These are phyloP conservation scores for Polychaeton citri DNA, from an alignment of 2,329 filamentous ascomycete genomes.

Conservation along the genomic window DNA sequence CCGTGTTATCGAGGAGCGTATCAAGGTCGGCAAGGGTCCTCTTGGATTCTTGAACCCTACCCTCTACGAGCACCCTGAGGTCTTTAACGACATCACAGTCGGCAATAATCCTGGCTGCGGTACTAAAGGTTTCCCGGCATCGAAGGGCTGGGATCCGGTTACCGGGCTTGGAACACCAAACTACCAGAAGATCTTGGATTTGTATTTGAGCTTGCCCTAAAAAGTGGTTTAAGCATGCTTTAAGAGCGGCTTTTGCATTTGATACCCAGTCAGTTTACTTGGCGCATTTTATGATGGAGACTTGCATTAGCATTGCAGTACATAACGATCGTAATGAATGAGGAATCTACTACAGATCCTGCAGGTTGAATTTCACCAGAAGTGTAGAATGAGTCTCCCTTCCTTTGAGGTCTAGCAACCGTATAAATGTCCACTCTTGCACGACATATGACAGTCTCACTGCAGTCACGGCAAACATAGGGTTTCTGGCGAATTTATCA, in stretches of 20 bases:
- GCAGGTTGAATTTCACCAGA: slow-evolving; percentile 47
- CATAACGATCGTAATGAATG: no score
- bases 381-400: slow-evolving; percentile 50
- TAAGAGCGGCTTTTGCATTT: no score
- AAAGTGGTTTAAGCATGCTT: not conserved
- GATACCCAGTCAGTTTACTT: no score
- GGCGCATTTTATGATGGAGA: no score
- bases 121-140: slow-evolving; percentile 8
- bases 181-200: slow-evolving; percentile 14
- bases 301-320: no score
- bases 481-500: slow-evolving; percentile 48
- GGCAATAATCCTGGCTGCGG: slow-evolving; percentile 22
- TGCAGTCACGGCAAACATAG: slow-evolving; percentile 47
- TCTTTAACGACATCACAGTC: slow-evolving; percentile 14
- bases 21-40: slow-evolving; percentile 11
- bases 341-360: slow-evolving; percentile 26
- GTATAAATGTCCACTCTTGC: slow-evolving; percentile 49
- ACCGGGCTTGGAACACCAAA: slow-evolving; percentile 16
- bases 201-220: slow-evolving; percentile 9
- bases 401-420: slow-evolving; percentile 52
- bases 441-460: slow-evolving; percentile 45
- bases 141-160: slow-evolving; percentile 11
- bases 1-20: slow-evolving; percentile 14
- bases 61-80: slow-evolving; percentile 13
- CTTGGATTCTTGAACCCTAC: slow-evolving; percentile 21